Evolutionary conservation across 371 early-diverging fungal genomes (phyloP).

Genomic region (Mortierella sp.): DNA sequence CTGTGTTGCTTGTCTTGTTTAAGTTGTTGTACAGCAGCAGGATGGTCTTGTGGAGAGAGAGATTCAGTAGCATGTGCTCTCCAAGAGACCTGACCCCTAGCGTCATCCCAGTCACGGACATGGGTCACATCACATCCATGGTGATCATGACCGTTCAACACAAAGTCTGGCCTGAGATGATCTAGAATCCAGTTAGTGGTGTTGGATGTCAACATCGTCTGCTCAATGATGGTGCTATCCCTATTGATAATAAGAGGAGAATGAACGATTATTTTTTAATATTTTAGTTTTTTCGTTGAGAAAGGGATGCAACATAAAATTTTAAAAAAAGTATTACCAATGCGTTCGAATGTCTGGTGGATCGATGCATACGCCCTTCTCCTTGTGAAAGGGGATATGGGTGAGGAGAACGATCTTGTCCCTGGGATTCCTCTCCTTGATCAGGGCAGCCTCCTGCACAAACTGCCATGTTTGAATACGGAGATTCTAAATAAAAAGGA

Average conservation of each 20-base stretch:
- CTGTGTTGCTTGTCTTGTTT: too few relatives aligned
- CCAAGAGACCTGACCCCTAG: slow-evolving; percentile 9
- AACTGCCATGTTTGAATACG: slow-evolving; percentile 51
- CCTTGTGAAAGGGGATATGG: slow-evolving; percentile 67
- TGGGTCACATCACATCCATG: slow-evolving; percentile 60
- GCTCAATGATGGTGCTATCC: slow-evolving; percentile 58
- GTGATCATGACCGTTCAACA: slow-evolving; percentile 68
- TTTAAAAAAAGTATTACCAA: slow-evolving; percentile 15
- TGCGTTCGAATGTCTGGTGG: slow-evolving; percentile 44
- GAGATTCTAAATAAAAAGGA: too few relatives aligned
- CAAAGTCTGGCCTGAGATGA: slow-evolving; percentile 58
- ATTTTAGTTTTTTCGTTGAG: not conserved
- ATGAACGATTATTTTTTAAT: slow-evolving; percentile 2
- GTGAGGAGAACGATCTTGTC: slow-evolving; percentile 67
- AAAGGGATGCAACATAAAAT: not conserved
- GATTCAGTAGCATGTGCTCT: not conserved
- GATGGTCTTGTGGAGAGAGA: not conserved
- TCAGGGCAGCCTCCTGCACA: slow-evolving; percentile 55
- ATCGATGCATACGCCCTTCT: slow-evolving; percentile 66
- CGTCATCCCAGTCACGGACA: slow-evolving; percentile 3
- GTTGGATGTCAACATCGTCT: slow-evolving; percentile 62
- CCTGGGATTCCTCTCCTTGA: slow-evolving; percentile 65
- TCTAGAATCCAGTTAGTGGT: slow-evolving; percentile 59
- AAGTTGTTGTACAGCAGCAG: too few relatives aligned
- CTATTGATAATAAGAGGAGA: too few relatives aligned